phyloP scores from a whole-genome alignment of 495 filamentous ascomycete species.

The Talaromyces ruber region DNA sequence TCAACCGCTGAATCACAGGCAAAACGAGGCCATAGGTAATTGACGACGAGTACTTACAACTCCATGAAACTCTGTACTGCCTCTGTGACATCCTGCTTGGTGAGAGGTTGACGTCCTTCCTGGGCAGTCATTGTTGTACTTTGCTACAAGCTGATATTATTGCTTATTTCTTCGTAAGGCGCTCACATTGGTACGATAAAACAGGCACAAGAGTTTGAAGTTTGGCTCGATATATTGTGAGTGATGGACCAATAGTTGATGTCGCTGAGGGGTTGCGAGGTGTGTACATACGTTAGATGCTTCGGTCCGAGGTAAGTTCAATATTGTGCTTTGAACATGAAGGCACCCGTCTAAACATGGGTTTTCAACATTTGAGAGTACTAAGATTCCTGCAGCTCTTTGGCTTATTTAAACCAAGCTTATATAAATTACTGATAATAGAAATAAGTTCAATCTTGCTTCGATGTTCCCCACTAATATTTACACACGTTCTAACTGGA shows the following conservation, averaged over 20 bases:
- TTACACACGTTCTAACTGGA: conserved; percentile 5
- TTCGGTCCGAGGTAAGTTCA: conserved; percentile 4
- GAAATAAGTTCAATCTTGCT: neutral
- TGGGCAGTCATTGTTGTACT: neutral
- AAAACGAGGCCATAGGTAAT: neutral
- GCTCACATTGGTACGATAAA: neutral
- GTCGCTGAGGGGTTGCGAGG: neutral
- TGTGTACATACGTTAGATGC: neutral
- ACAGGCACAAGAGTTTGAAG: neutral
- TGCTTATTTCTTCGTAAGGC: neutral
- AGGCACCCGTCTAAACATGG: too few species aligned
- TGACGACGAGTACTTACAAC: neutral
- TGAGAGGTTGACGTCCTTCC: neutral
- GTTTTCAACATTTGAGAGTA: neutral
- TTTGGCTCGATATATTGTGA: neutral
- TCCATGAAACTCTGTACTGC: conserved; percentile 1
- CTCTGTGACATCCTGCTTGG: conserved; percentile 2
- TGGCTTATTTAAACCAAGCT: neutral
- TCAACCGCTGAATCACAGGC: too few species aligned
- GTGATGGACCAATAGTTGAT: neutral
- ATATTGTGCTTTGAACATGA: too few species aligned
- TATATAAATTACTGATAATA: neutral
- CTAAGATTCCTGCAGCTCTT: neutral
- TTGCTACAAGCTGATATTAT: neutral
- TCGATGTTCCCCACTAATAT: conserved; percentile 4